Evolutionary conservation across 495 filamentous ascomycete species (phyloP), one percentile per base, ranked within the genome.

Genomic region (Oleoguttula mirabilis): DNA sequence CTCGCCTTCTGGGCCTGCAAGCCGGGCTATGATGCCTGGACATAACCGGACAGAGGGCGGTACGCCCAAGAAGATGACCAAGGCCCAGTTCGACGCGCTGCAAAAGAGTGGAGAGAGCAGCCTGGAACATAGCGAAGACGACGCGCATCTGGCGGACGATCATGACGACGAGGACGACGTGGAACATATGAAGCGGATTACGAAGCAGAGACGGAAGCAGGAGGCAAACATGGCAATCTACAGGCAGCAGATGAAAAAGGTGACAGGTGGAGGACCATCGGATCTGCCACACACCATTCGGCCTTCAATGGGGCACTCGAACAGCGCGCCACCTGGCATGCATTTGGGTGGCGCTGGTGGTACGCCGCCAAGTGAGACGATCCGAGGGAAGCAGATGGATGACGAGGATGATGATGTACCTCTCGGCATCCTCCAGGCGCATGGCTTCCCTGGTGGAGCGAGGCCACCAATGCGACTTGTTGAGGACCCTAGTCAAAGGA

Each of bases 191-290:
- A 80, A 72, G 47, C 70, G 82, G 55, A 65, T 79, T 23, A 75
- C 80, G 32, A 79, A 79, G 54, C 83, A 87, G 49, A 73, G 88
- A 45, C 71, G 77, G 44, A 92, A 88, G 63, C 87, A 94, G 53
- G 85, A 94, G 56, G 88, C 88, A 8, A 84, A 92, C 58, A 71
- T 94, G 59, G 69, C 85, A 10, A 78, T 95, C 6, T 93, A 94
- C 57, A 75, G 90, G 34, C 88, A 95, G 57, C 80, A 88, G 58
- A 93, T 95, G 86, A 92, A 86, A 84, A 94, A 94, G 56, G 80
- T 92, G 15, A 93, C 85, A 6, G 88, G 88, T 36, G 83, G 84
- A 22, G 39, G 41, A 51, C 62, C 69, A 17, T 37, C 37, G 51
- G 57, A 46, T 39, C 47, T 33, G 34, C 49, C 30, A 10, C 23